Conservation (phyloP, 768 basidiomycete species). For the Pleurotus giganteus region DNA sequence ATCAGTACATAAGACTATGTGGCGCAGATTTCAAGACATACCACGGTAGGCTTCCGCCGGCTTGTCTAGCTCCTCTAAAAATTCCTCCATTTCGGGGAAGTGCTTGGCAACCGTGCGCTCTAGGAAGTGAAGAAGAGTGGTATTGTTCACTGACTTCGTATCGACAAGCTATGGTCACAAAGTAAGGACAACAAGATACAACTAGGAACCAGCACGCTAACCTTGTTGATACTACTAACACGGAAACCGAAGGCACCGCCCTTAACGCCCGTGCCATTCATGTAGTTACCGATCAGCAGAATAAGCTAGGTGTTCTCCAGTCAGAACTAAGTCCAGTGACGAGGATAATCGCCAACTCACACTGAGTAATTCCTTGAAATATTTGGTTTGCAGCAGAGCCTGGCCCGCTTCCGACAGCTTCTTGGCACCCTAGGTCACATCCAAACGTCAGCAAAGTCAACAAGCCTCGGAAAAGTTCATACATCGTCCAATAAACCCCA, state of each 20-base stretch:
- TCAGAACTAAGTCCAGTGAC: not conserved
- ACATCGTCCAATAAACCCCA: conserved; percentile 83
- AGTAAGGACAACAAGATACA: not conserved
- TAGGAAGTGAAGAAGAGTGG: conserved; percentile 91
- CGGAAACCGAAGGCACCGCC: conserved; percentile 98
- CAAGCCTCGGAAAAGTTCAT: conserved; percentile 18
- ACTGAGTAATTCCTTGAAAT: conserved; percentile 88
- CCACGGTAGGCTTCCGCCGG: conserved; percentile 94
- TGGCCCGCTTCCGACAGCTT: conserved; percentile 82
- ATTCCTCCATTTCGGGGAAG: conserved; percentile 84
- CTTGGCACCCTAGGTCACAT: conserved; percentile 59
- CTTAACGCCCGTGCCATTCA: conserved; percentile 95
- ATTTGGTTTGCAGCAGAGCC: conserved; percentile 74
- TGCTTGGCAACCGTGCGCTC: conserved; percentile 86
- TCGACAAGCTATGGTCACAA: conserved; percentile 73
- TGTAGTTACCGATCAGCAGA: conserved; percentile 94
- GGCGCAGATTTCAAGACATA: conserved; percentile 27
- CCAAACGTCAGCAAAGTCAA: conserved; percentile 6
- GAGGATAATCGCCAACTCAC: conserved; percentile 37
- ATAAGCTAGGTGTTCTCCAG: conserved; percentile 56
- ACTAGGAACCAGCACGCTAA: conserved; percentile 22
- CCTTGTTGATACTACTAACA: conserved; percentile 97
- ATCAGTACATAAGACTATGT: not conserved
- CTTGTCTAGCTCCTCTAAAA: conserved; percentile 84
- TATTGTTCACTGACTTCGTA: conserved; percentile 94